Percentiles rank a stretch among this genome's conserved stretches.
These are phyloP conservation scores for Inosperma sp. DNA, from an alignment of 768 basidiomycete species.

Conservation along the genomic window DNA sequence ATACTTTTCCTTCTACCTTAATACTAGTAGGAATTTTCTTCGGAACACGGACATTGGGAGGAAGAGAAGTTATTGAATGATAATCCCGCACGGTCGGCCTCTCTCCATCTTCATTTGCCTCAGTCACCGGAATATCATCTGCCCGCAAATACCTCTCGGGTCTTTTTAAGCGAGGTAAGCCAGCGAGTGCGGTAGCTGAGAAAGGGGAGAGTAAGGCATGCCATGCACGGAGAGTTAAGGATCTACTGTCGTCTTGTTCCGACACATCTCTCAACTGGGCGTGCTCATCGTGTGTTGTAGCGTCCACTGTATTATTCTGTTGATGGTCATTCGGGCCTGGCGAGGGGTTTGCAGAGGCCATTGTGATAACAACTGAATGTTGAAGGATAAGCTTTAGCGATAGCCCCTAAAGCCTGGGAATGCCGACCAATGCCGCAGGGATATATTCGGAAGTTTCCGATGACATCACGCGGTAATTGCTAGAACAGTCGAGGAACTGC, in stretches of 20 bases:
- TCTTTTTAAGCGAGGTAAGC: conserved; percentile 40
- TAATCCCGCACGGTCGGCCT: conserved; percentile 67
- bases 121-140: conserved; percentile 66
- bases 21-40: conserved; percentile 79
- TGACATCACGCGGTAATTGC: conserved; percentile 12
- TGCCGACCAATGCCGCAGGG: neutral
- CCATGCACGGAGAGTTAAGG: conserved; percentile 56
- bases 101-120: conserved; percentile 46
- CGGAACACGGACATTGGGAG: conserved; percentile 65
- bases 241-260: conserved; percentile 20
- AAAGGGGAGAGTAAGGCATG: conserved; percentile 56
- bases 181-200: conserved; percentile 56
- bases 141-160: conserved; percentile 59
- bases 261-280: conserved; percentile 5
- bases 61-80: conserved; percentile 62
- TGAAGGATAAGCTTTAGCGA: neutral
- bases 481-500: conserved; percentile 11
- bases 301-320: neutral
- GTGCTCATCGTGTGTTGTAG: conserved; percentile 7
- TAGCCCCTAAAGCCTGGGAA: neutral
- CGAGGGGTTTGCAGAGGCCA: neutral
- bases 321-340: neutral
- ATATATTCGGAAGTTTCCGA: conserved; percentile 7
- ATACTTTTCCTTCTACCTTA: conserved; percentile 91
- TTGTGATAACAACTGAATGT: neutral